phyloP scores from a whole-genome alignment of 2,329 filamentous ascomycete genomes.

The Ustulina deusta region DNA sequence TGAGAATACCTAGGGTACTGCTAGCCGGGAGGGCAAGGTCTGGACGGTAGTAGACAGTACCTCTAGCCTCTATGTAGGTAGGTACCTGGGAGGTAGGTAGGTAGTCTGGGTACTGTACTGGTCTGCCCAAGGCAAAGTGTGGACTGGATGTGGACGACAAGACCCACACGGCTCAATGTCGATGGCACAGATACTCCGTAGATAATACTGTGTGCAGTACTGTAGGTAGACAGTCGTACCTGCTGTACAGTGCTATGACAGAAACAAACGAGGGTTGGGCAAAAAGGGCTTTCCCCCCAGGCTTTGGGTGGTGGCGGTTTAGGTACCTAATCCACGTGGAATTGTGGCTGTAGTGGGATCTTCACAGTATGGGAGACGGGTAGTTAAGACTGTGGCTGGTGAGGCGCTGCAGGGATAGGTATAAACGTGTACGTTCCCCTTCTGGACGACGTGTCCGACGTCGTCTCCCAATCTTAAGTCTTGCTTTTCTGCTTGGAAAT shows the following conservation, averaged over 20 bases:
- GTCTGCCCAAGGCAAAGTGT: neutral
- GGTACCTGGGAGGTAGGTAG: neutral
- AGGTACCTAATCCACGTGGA: slow-evolving; percentile 20
- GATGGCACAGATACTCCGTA: slow-evolving; percentile 7
- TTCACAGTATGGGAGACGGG: slow-evolving; percentile 16
- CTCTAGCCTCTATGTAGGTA: neutral
- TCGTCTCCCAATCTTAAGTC: slow-evolving; percentile 29
- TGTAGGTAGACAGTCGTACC: neutral
- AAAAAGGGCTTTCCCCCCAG: slow-evolving; percentile 11
- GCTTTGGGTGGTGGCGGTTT: slow-evolving; percentile 5
- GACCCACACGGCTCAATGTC: slow-evolving; percentile 5
- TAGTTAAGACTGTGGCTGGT: slow-evolving; percentile 26
- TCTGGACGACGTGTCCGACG: slow-evolving; percentile 34
- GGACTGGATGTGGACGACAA: slow-evolving; percentile 36
- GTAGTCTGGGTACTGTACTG: neutral
- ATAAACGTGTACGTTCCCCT: slow-evolving; percentile 10
- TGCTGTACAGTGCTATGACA: slow-evolving; percentile 15
- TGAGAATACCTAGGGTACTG: slow-evolving; percentile 10
- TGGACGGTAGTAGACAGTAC: neutral
- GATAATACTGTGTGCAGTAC: neutral
- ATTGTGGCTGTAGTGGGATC: slow-evolving; percentile 22
- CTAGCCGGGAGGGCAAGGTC: slow-evolving; percentile 41
- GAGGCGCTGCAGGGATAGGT: slow-evolving; percentile 9
- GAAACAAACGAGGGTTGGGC: slow-evolving; percentile 29
- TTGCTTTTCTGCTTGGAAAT: slow-evolving; percentile 34